A percentile compares a stretch with the other conserved stretches of the same genome.
Evolutionary conservation across 495 filamentous ascomycete genomes (phyloP).

Genomic region (Venustampulla echinocandica): DNA sequence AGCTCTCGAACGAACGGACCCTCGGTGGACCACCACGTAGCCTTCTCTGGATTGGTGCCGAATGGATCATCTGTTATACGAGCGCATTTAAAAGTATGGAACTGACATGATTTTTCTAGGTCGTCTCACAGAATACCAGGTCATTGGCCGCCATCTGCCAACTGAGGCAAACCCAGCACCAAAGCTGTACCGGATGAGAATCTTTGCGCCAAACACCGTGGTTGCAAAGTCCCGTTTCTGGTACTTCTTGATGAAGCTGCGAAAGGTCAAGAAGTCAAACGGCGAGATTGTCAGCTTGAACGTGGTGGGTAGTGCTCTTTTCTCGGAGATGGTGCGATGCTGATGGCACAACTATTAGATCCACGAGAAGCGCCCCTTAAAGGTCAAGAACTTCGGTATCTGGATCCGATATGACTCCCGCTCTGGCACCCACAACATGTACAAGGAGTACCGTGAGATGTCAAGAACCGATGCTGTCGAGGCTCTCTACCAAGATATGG

Average conservation of each 20-base stretch:
- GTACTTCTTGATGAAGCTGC: slow-evolving; percentile 98
- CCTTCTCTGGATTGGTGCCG: no score
- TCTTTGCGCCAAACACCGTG: slow-evolving; percentile 95
- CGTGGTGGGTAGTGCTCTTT: slow-evolving; percentile 53
- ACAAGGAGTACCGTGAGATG: slow-evolving; percentile 99
- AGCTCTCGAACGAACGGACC: not conserved
- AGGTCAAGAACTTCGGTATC: slow-evolving; percentile 99
- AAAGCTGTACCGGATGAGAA: slow-evolving; percentile 99
- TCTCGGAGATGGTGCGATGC: not conserved
- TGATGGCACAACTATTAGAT: slow-evolving; percentile 50
- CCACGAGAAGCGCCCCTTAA: slow-evolving; percentile 92
- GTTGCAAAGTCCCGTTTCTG: slow-evolving; percentile 99
- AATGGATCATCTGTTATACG: no score
- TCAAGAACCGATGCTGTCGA: slow-evolving; percentile 90
- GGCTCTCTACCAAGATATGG: slow-evolving; percentile 98
- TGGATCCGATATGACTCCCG: slow-evolving; percentile 99
- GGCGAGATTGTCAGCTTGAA: slow-evolving; percentile 98
- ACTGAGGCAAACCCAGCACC: slow-evolving; percentile 89
- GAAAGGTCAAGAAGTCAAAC: slow-evolving; percentile 99
- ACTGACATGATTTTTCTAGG: slow-evolving; percentile 40
- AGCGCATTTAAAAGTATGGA: no score
- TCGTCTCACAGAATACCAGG: slow-evolving; percentile 99
- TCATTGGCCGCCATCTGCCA: slow-evolving; percentile 98
- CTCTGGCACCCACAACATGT: slow-evolving; percentile 99
- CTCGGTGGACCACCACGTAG: not conserved